Conservation (phyloP, 1,284 basidiomycete species). For the Rhodotorula sp. region DNA sequence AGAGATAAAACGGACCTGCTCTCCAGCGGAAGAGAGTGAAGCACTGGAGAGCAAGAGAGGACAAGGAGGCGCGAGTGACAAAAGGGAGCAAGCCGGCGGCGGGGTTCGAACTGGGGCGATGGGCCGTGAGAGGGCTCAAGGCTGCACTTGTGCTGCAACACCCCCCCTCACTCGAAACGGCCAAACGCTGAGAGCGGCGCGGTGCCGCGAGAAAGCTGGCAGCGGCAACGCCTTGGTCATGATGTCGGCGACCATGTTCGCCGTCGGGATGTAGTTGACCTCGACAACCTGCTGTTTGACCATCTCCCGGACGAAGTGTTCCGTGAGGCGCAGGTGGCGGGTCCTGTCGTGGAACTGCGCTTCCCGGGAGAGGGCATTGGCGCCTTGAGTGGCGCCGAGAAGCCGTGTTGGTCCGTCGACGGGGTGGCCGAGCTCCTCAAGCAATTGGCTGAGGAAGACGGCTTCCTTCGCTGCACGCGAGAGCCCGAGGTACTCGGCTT, state of each 20-base stretch:
- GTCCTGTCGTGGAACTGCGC: conserved; percentile 44
- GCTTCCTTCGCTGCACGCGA: conserved; percentile 55
- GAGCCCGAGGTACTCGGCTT: conserved; percentile 53
- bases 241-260: conserved; percentile 5
- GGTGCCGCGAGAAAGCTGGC: not conserved
- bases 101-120: too few species aligned
- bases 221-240: conserved; percentile 11
- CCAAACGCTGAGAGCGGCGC: not conserved
- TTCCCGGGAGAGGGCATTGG: conserved; percentile 45
- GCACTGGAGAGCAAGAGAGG: too few species aligned
- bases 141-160: conserved; percentile 9
- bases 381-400: conserved; percentile 33
- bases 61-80: too few species aligned
- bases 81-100: too few species aligned
- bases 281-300: not conserved
- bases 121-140: too few species aligned
- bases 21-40: too few species aligned
- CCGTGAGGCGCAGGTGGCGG: conserved; percentile 46
- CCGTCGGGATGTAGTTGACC: not conserved
- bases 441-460: conserved; percentile 49
- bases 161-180: conserved; percentile 11
- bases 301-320: too few species aligned
- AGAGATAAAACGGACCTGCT: too few species aligned
- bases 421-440: conserved; percentile 41
- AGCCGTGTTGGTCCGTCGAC: conserved; percentile 24